Base-by-base conservation (phyloP, 208 protist species). In the Trypanosoma grayi region DNA sequence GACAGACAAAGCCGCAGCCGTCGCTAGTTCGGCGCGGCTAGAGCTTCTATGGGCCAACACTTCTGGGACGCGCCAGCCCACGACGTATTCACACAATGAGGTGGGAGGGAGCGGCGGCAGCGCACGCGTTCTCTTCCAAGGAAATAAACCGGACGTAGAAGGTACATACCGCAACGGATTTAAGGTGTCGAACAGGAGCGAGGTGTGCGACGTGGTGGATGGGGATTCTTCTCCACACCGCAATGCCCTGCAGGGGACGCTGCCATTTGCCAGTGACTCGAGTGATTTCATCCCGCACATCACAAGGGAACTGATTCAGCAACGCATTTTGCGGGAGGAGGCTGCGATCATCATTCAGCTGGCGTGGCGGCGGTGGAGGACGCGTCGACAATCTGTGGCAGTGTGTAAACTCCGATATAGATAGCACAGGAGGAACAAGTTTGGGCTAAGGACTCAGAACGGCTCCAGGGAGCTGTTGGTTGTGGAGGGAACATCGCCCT, bases 271-370 rank as follows among this genome's bases (percentile, higher is more conserved):
- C 7, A 8, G 57, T 31, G 18, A 18, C 9, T n/a, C 18, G 22
- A 18, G 2, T 31, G 22, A 18, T 13, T 25, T 13, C n/a, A 39
- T 44, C 20, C 11, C 46, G 0, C 22, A 34, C 7, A 33, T 54
- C 14, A 69, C 54, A 36, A 45, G 13, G 18, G 53, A 55, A 20
- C 36, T 64, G 4, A 33, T 79, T 16, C 68, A 69, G 13, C 51
- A 73, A 28, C 41, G 55, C 4, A 75, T 79, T 39, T 18, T 89
- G 37, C 48, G 70, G 39, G 71, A 83, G 46, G 76, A 83, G 71
- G 65, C 83, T 2, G 83, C 83, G 1, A 40, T 39, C 8, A 61
- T 90, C 13, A 85, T 90, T 39, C 83, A 90, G 41, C n/a, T 40
- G 31, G 70, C 76, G 30, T 90, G 70, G 64, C 28, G 44, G 25